Evolutionary conservation across 208 protist species (phyloP), one percentile per base, ranked within the genome.

Genomic region (Leishmania tropica): DNA sequence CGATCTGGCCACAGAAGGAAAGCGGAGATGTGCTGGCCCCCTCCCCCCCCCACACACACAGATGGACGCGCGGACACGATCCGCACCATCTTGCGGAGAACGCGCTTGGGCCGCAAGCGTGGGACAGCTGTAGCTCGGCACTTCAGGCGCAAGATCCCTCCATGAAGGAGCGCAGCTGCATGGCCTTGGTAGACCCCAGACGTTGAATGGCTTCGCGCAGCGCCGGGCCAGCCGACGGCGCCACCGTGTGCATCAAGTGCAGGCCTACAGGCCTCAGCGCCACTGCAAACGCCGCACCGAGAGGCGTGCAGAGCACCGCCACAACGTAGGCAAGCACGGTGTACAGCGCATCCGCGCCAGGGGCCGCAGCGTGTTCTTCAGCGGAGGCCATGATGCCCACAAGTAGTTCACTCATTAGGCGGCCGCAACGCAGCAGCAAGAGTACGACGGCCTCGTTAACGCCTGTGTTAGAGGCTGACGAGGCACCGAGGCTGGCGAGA

Each of bases 111-210:
- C 8, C 56, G 37, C 56, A 35, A 17, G 53, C 40, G 53, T 31
- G 13, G 11, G 28, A 8, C 3, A 31, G 70, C 21, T 31, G 31
- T 35, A 19, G 45, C 40, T 53, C 75, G 2, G 21, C 24, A 37
- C 2, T 35, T 83, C 68, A 83, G 37, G 58, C 76, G 10, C 81
- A 85, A n/a, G 89, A 89, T 70, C 73, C 81, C 65, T 94, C 87
- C 93, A 96, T 95, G 75, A 96, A 92, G 60, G 68, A 53, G 45
- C 93, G 85, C 79, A 96, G 85, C 78, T 75, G 48, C 35, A 80
- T 58, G 3, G 88, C 90, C 37, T 91, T 87, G 17, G 81, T 83
- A 2, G 76, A 19, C 1, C 75, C 79, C 0, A 96, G 83, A 5
- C 73, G 81, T 42, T 88, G 93, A 86, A 96, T 94, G 24, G 85